These are phyloP conservation scores for Pochonia chlamydosporia DNA, from an alignment of 2,329 filamentous ascomycete genomes.

Conservation along the genomic window DNA sequence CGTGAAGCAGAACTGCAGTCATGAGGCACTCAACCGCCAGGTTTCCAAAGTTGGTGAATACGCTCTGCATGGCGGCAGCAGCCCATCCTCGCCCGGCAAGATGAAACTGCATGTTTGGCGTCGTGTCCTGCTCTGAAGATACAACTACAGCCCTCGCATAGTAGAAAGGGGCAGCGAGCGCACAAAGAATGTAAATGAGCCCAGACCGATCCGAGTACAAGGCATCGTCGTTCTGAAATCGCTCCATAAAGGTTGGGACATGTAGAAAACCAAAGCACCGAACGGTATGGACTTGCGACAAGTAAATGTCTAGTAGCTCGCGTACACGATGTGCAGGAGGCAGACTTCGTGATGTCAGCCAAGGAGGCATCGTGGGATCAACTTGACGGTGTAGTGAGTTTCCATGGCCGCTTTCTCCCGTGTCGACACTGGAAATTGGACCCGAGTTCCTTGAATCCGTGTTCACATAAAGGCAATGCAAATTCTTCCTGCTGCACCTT, in stretches of 20 bases:
- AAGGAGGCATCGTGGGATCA: background rate
- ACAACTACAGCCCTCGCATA: background rate
- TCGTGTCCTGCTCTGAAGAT: too few relatives aligned
- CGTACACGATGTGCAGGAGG: conserved; percentile 3
- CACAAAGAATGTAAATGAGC: conserved; percentile 3
- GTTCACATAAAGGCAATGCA: background rate
- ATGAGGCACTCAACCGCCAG: background rate
- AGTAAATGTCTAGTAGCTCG: conserved; percentile 7
- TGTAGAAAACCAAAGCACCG: conserved; percentile 5
- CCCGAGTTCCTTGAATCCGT: too few relatives aligned
- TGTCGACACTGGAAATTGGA: background rate
- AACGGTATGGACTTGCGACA: conserved; percentile 2
- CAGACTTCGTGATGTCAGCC: background rate
- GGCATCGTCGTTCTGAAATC: background rate
- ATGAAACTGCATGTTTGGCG: too few relatives aligned
- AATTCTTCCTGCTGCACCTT: background rate
- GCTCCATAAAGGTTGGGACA: conserved; percentile 5
- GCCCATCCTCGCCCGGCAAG: too few relatives aligned
- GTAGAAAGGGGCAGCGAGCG: background rate
- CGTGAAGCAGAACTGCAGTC: conserved; percentile 5
- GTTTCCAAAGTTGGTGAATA: too few relatives aligned
- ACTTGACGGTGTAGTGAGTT: background rate
- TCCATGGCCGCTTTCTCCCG: background rate
- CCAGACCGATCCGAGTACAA: background rate
- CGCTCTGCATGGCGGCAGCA: too few relatives aligned